Percentiles rank a stretch among this genome's conserved stretches.
Evolutionary conservation across 2,329 filamentous ascomycete genomes (phyloP).

Genomic region (Escovopsis sp.): DNA sequence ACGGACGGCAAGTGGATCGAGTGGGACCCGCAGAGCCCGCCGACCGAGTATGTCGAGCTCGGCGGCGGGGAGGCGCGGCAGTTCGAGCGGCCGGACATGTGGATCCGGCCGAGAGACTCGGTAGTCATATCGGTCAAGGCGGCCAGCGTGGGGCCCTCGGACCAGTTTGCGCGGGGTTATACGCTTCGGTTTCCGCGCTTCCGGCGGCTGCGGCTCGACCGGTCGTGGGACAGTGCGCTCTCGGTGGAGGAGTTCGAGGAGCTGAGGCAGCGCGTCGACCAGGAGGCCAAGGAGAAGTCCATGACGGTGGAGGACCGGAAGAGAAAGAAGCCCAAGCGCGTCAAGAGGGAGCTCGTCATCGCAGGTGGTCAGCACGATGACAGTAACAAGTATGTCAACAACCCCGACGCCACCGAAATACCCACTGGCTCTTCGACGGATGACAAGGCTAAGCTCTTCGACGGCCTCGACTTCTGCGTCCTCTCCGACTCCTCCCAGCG

Average conservation of each 20-base stretch:
- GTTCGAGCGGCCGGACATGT: slow-evolving; percentile 71
- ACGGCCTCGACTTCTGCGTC: slow-evolving; percentile 66
- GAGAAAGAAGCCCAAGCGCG: slow-evolving; percentile 36
- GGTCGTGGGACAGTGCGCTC: slow-evolving; percentile 66
- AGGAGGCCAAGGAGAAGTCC: slow-evolving; percentile 55
- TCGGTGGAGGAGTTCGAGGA: slow-evolving; percentile 64
- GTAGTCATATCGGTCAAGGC: slow-evolving; percentile 83
- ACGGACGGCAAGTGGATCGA: slow-evolving; percentile 86
- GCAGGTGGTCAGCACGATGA: slow-evolving; percentile 45
- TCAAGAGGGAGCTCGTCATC: slow-evolving; percentile 55
- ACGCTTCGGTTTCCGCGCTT: slow-evolving; percentile 89
- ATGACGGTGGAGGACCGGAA: slow-evolving; percentile 63
- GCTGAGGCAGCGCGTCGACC: slow-evolving; percentile 52
- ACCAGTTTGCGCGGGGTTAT: slow-evolving; percentile 59
- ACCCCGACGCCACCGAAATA: slow-evolving; percentile 31
- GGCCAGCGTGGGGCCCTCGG: slow-evolving; percentile 57
- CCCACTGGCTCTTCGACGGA: too few relatives aligned
- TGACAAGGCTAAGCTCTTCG: slow-evolving; percentile 50
- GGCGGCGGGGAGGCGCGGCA: slow-evolving; percentile 54
- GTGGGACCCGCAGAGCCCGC: slow-evolving; percentile 67
- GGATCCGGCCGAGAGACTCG: slow-evolving; percentile 82
- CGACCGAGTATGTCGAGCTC: slow-evolving; percentile 63
- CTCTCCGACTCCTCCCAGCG: slow-evolving; percentile 55
- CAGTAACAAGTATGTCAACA: too few relatives aligned
- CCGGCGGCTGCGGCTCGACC: slow-evolving; percentile 65